phyloP scores from a whole-genome alignment of 2,329 filamentous ascomycete species.

The Aspergillus melleus region DNA sequence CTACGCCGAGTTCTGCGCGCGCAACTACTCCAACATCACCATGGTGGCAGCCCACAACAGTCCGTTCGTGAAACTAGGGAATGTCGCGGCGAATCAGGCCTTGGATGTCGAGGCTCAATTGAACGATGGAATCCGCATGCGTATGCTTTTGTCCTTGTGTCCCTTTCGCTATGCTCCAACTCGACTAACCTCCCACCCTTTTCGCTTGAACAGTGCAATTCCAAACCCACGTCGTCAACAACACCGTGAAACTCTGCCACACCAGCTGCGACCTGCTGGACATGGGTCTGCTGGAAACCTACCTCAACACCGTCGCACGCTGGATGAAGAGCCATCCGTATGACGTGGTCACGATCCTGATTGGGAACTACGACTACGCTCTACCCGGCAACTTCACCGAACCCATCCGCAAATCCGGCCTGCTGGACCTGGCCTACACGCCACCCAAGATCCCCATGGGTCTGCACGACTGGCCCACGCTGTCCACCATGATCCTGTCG shows the following conservation, averaged over 20 bases:
- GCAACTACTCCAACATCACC: slow-evolving; percentile 80
- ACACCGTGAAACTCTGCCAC: slow-evolving; percentile 76
- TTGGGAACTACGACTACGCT: slow-evolving; percentile 81
- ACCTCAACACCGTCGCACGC: slow-evolving; percentile 65
- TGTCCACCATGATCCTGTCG: slow-evolving; percentile 71
- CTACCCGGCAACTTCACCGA: slow-evolving; percentile 62
- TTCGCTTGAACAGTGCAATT: slow-evolving; percentile 55
- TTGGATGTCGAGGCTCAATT: slow-evolving; percentile 69
- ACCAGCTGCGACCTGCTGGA: slow-evolving; percentile 80
- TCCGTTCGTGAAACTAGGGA: slow-evolving; percentile 69
- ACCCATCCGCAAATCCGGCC: slow-evolving; percentile 69
- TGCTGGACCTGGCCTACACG: slow-evolving; percentile 71
- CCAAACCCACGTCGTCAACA: slow-evolving; percentile 57
- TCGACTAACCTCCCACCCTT: neutral
- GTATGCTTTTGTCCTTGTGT: slow-evolving; percentile 33
- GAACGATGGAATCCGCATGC: slow-evolving; percentile 67
- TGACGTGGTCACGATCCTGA: slow-evolving; percentile 82
- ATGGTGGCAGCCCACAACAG: slow-evolving; percentile 79
- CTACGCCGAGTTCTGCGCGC: slow-evolving; percentile 71
- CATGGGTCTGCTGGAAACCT: slow-evolving; percentile 72
- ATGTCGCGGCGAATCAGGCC: slow-evolving; percentile 73
- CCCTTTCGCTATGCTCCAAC: too few species aligned
- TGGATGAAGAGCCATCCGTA: slow-evolving; percentile 80
- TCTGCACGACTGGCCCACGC: slow-evolving; percentile 77
- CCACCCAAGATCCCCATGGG: slow-evolving; percentile 71